phyloP scores from a whole-genome alignment of 1,284 basidiomycete species.

The Tetrapyrgos nigripes region DNA sequence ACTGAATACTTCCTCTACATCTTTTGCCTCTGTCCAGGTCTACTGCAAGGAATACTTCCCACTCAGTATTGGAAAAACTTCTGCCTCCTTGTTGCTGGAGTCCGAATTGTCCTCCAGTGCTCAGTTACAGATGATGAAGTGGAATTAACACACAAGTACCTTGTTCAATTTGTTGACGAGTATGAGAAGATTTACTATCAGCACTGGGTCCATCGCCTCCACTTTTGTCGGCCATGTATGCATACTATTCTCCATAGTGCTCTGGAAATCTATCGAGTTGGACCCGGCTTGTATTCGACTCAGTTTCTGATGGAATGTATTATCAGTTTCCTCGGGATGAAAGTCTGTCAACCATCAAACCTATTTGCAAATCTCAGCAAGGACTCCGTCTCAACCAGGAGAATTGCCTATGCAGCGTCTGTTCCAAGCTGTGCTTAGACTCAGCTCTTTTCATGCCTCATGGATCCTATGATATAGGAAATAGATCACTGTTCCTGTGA shows the following conservation, averaged over 20 bases:
- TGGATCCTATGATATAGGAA: conserved; percentile 5
- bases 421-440: conserved; percentile 17
- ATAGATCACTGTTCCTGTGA: conserved; percentile 13
- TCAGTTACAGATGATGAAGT: no score
- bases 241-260: no score
- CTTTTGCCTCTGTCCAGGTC: conserved; percentile 35
- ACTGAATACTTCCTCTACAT: no score
- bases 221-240: conserved; percentile 37
- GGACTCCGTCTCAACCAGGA: conserved; percentile 16
- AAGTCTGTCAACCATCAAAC: conserved; percentile 28
- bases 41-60: conserved; percentile 33
- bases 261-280: no score
- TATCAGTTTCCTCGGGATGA: conserved; percentile 28
- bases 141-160: conserved; percentile 10
- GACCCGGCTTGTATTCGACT: no score
- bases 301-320: conserved; percentile 28
- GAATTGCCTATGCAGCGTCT: conserved; percentile 23
- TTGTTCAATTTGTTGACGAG: conserved; percentile 29
- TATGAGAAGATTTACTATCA: no score
- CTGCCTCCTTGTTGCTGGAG: conserved; percentile 29
- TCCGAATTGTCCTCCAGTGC: conserved; percentile 31
- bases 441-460: not conserved
- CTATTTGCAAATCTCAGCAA: conserved; percentile 29
- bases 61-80: conserved; percentile 20
- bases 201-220: conserved; percentile 29